These are phyloP conservation scores for Arthromyces matolae DNA, from an alignment of 768 basidiomycete species.

Conservation along the genomic window DNA sequence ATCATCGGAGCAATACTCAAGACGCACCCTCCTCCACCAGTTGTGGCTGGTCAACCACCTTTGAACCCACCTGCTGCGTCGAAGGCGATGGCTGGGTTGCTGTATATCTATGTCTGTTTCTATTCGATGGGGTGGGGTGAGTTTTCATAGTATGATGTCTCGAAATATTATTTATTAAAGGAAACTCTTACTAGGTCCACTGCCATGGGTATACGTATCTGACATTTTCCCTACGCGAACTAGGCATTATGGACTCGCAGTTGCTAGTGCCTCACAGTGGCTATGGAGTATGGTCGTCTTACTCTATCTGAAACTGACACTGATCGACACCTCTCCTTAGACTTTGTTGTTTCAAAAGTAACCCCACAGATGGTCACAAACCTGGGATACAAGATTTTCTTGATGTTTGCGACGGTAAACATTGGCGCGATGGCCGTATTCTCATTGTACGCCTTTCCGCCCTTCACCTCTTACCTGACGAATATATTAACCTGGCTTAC, in stretches of 20 bases:
- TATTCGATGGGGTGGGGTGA: constrained; percentile 83
- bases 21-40: constrained; percentile 57
- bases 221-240: constrained; percentile 89
- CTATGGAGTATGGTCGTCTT: constrained; percentile 52
- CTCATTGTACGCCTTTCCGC: constrained; percentile 43
- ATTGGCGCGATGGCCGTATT: constrained; percentile 67
- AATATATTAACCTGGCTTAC: neutral
- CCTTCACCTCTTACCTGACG: neutral
- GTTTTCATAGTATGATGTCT: neutral
- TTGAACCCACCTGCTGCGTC: constrained; percentile 48
- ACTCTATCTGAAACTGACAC: neutral
- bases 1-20: constrained; percentile 86
- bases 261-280: constrained; percentile 80
- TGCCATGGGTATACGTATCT: constrained; percentile 60
- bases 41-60: constrained; percentile 13
- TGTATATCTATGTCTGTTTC: constrained; percentile 86
- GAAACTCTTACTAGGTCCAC: constrained; percentile 77
- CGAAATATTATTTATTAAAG: constrained; percentile 34
- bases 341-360: constrained; percentile 69
- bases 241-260: constrained; percentile 73
- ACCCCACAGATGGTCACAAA: constrained; percentile 60
- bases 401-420: constrained; percentile 75
- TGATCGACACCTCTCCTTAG: constrained; percentile 28
- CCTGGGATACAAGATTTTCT: constrained; percentile 71
- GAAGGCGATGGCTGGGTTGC: constrained; percentile 80